Evolutionary conservation across 2,329 filamentous ascomycete genomes (phyloP), one percentile per base, ranked within the genome.

Genomic region (Hymenoscyphus linearis): DNA sequence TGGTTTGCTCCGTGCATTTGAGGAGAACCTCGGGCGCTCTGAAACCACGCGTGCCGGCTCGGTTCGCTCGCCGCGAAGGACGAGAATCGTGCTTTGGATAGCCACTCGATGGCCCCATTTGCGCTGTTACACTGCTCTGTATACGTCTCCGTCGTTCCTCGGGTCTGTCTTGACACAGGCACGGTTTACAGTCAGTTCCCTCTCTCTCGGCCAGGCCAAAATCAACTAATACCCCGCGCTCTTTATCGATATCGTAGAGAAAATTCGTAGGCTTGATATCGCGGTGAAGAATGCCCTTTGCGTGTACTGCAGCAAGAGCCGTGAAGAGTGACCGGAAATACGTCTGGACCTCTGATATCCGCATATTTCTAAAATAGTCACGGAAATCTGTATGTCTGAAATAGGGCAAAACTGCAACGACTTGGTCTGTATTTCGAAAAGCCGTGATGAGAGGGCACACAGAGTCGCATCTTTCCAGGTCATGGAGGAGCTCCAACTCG

Each of bases 211-310:
- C 95, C 16, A 99, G 83, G n/a, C 95, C 95, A 77, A 99, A 99
- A 73, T 99, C 95, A n/a, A 99, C 95, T 0, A 99, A 83, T 1
- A 99, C 93, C 47, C 95, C 95, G 60, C 90, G 87, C 69, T 87
- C 85, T 52, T 87, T 85, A 12, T 85, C 78, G 0, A 91, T 90
- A 66, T 96, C 91, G 76, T 98, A 98, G 44, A 98, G 82, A 70
- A 98, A 98, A 72, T 98, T 98, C 25, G 96, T 99, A 5, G 95
- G 95, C 72, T 98, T 98, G 73, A 98, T 96, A 72, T 98, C 93
- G 65, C 93, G 87, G 73, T 99, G 95, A 22, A 99, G 83, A 62
- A 99, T 98, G 47, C 85, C 82, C 70, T 90, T 85, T 5, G 85
- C 82, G 74, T 99, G 95, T 4, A 97, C 93, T 47, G 90, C 88